Conservation (phyloP, 129 eudicot genomes). For the Rutidosis leptorrhynchoides region DNA sequence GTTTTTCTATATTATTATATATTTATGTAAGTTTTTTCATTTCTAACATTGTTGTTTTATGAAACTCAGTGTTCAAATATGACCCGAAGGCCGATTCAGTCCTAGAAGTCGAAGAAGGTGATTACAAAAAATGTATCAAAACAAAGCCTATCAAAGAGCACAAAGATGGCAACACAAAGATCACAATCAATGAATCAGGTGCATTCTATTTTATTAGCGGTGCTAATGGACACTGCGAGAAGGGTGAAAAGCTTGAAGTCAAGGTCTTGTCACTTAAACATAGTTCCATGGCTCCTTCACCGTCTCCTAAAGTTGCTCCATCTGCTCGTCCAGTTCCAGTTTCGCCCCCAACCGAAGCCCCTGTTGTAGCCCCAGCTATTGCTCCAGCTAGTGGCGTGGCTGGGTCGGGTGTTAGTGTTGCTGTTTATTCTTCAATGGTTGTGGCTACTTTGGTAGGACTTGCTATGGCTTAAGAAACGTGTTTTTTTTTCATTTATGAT, state of each 20-base stretch:
- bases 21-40: too few species aligned
- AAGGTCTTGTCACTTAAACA: constrained; percentile 40
- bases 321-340: background rate
- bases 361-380: too few species aligned
- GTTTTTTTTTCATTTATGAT: background rate
- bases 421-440: background rate
- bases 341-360: background rate
- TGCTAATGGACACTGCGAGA: constrained; percentile 47
- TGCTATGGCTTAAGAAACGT: background rate
- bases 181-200: constrained; percentile 41
- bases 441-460: background rate
- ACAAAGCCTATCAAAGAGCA: constrained; percentile 39
- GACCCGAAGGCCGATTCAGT: constrained; percentile 49
- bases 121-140: constrained; percentile 45
- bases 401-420: background rate
- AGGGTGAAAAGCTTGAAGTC: constrained; percentile 59
- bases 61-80: constrained; percentile 39
- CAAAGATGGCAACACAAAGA: constrained; percentile 40
- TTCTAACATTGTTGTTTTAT: too few species aligned
- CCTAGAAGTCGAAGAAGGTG: constrained; percentile 43
- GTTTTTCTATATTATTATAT: background rate
- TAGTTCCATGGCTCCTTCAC: constrained; percentile 8
- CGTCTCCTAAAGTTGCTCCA: constrained; percentile 16
- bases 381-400: constrained; percentile 14
- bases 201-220: constrained; percentile 74